Base-by-base conservation (phyloP, 2,329 filamentous ascomycete species). In the Penicillium sp. region DNA sequence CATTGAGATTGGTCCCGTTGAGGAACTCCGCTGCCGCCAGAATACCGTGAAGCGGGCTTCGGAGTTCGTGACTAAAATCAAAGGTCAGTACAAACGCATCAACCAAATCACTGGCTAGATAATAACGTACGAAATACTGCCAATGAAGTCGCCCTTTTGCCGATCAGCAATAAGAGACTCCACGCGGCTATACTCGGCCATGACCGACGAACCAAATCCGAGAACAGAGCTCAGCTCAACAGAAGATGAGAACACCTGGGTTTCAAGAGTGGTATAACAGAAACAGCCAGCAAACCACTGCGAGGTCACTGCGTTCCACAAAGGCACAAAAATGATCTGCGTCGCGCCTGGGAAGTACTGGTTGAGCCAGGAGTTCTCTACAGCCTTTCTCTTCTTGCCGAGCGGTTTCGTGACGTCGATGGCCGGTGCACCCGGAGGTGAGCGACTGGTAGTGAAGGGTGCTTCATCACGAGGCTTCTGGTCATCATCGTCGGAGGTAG, bases 271-370 rank as follows among this genome's bases (percentile, higher is more conserved):
- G 28, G 69, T 80, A 75, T 77, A 81, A 39, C 77, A 81, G 55
- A 77, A 80, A 66, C 74, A 79, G 54, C 73, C 82, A 17, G 73
- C 76, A 62, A 81, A 74, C 80, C 81, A 79, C 63, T 82, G 71
- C 45, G 79, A 76, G 20, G 74, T 76, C 12, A 77, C 77, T 15
- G 79, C 76, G 64, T 84, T 82, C 79, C 81, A 84, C 0, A 84
- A 64, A 0, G 82, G 82, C 5, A 83, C 70, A 58, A 84, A 84
- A 3, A 83, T 75, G 5, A 84, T 71, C 51, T 81, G 81, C 0
- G 76, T 72, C 1, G 79, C 79, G 22, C 73, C 74, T 0, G 81
- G 81, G 49, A 85, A 83, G 55, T 79, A 77, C 20, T 73, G 70
- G 28, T 77, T 76, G 8, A 82, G 68, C 47, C 77, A 65, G 5